phyloP scores from a whole-genome alignment of 176 grass and related monocot genomes.

The Typha latifolia region DNA sequence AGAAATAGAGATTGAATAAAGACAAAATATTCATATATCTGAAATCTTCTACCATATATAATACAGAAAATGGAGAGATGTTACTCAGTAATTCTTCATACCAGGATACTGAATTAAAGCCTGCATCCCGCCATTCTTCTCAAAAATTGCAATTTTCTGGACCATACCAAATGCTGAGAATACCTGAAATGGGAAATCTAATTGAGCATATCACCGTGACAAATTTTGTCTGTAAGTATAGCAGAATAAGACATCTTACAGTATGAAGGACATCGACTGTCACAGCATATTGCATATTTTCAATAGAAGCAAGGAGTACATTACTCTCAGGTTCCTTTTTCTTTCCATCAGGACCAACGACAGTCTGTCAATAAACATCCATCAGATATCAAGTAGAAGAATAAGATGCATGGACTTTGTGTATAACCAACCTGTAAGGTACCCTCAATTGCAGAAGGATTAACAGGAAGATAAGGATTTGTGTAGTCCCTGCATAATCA shows the following conservation, averaged over 20 bases:
- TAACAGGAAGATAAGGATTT: conserved; percentile 98
- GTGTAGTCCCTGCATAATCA: conserved; percentile 76
- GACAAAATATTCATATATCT: too few species aligned
- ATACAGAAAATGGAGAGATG: neutral
- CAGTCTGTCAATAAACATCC: conserved; percentile 39
- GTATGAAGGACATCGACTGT: conserved; percentile 92
- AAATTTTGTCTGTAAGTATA: neutral
- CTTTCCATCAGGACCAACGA: conserved; percentile 68
- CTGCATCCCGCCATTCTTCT: conserved; percentile 92
- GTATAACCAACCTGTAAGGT: conserved; percentile 52
- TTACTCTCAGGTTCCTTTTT: conserved; percentile 76
- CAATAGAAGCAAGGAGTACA: conserved; percentile 86
- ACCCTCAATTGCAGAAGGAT: conserved; percentile 79
- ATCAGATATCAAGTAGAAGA: conserved; percentile 16
- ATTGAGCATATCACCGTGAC: conserved; percentile 5
- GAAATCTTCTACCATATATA: too few species aligned
- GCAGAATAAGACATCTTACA: conserved; percentile 32
- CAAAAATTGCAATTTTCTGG: conserved; percentile 97
- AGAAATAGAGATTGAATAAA: too few species aligned
- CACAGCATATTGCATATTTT: conserved; percentile 94
- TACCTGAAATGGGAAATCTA: conserved; percentile 51
- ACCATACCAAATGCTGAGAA: conserved; percentile 90
- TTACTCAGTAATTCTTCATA: conserved; percentile 22
- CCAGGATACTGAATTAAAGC: conserved; percentile 92
- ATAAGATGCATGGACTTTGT: conserved; percentile 9